Conservation (phyloP, 163 green algal genomes). For the Trebouxia gelatinosa region DNA sequence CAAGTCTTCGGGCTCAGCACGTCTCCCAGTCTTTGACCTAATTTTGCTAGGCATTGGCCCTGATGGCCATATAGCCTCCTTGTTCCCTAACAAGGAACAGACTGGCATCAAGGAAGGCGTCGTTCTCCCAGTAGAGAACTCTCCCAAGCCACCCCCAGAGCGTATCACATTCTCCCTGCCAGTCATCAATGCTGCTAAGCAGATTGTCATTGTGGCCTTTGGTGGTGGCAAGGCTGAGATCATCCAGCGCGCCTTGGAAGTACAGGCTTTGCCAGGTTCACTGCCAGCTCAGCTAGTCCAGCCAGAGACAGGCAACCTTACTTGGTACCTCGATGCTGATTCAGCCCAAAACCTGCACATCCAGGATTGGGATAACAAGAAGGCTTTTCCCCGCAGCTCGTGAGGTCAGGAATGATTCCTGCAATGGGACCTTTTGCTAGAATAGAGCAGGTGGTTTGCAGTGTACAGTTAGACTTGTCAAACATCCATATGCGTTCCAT, state of each 20-base stretch:
- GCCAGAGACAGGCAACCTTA: conserved; percentile 51
- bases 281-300: conserved; percentile 89
- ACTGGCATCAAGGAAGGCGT: conserved; percentile 48
- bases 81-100: conserved; percentile 88
- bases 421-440: too few relatives aligned
- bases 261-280: conserved; percentile 85
- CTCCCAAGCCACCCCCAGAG: conserved; percentile 87
- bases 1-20: conserved; percentile 44
- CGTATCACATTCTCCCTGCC: conserved; percentile 91
- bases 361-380: conserved; percentile 66
- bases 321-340: conserved; percentile 82
- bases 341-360: conserved; percentile 65
- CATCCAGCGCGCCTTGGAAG: conserved; percentile 87
- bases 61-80: conserved; percentile 88
- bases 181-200: conserved; percentile 83
- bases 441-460: too few relatives aligned
- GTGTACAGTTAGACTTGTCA: too few relatives aligned
- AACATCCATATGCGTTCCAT: too few relatives aligned
- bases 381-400: conserved; percentile 61
- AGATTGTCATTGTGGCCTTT: conserved; percentile 75
- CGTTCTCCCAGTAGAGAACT: conserved; percentile 80
- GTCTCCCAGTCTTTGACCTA: conserved; percentile 80
- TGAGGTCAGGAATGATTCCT: too few relatives aligned
- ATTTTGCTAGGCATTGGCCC: conserved; percentile 87
- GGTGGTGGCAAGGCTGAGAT: conserved; percentile 87